Percentiles rank a stretch among this genome's conserved stretches.
phyloP scores from a whole-genome alignment of 2,329 filamentous ascomycete genomes.

The Pseudocercospora ulei region DNA sequence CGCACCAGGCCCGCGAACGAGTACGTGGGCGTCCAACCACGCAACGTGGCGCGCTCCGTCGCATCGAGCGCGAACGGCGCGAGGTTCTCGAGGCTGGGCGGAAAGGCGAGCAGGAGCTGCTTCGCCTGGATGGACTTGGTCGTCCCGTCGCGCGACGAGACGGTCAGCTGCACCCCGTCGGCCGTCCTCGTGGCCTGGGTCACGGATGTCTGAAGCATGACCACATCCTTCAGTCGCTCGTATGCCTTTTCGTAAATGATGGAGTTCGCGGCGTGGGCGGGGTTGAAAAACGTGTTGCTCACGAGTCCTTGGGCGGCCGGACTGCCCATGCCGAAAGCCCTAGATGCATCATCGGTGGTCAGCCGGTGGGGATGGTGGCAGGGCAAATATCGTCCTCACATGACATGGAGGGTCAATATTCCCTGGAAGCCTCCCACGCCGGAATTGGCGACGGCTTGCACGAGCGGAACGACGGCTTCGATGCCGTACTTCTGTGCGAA shows the following conservation, averaged over 20 bases:
- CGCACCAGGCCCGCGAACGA: conserved; percentile 4
- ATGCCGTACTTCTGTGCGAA: conserved; percentile 13
- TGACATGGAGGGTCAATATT: conserved; percentile 8
- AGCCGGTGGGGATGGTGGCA: no score
- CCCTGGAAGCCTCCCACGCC: conserved; percentile 10
- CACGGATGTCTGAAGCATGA: conserved; percentile 5
- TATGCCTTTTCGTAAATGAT: conserved; percentile 9
- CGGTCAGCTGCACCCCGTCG: conserved; percentile 1
- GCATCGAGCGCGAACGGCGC: conserved; percentile 3
- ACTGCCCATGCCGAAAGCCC: conserved; percentile 6
- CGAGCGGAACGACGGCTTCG: not conserved
- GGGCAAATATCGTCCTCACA: conserved; percentile 4
- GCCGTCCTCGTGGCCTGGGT: not conserved
- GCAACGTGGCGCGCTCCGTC: conserved; percentile 8
- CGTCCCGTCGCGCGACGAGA: not conserved
- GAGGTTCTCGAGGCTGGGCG: conserved; percentile 10
- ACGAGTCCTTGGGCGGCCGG: conserved; percentile 2
- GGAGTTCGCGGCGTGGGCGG: conserved; percentile 1
- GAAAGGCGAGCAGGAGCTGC: conserved; percentile 5
- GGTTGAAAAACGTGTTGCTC: conserved; percentile 1
- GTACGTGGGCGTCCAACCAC: not conserved
- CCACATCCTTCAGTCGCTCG: not conserved
- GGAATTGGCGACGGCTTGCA: conserved; percentile 5
- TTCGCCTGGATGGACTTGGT: conserved; percentile 10
- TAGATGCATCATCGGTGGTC: not conserved